Evolutionary conservation across 768 basidiomycete genomes (phyloP).

Genomic region (Mycena chlorophos): DNA sequence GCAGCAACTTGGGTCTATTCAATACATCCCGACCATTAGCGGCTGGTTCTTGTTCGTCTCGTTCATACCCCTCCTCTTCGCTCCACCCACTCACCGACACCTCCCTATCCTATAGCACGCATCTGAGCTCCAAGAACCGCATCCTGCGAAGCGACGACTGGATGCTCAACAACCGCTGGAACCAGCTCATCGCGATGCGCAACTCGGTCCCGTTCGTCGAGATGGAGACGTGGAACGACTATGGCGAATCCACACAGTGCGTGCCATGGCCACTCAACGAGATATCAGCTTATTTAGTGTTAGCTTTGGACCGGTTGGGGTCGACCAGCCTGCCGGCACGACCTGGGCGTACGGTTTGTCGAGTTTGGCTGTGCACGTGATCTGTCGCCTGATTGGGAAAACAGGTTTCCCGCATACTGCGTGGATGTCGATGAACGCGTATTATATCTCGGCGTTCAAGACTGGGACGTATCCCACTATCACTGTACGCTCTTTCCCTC

Average conservation of each 20-base stretch:
- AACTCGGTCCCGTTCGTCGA: conserved; percentile 57
- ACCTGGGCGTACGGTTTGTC: not conserved
- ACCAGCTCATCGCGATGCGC: conserved; percentile 61
- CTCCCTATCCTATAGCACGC: too few relatives aligned
- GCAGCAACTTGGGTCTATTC: conserved; percentile 41
- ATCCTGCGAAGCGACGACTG: conserved; percentile 67
- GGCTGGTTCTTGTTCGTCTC: conserved; percentile 47
- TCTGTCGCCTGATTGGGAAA: conserved; percentile 46
- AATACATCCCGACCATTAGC: conserved; percentile 48
- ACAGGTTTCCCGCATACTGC: conserved; percentile 47
- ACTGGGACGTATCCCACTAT: conserved; percentile 62
- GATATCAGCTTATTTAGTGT: not conserved
- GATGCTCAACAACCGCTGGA: conserved; percentile 70
- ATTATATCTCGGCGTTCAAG: conserved; percentile 69
- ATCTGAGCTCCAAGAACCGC: conserved; percentile 63
- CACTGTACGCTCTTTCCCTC: conserved; percentile 43
- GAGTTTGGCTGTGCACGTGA: not conserved
- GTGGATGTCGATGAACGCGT: conserved; percentile 63
- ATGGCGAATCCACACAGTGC: conserved; percentile 73
- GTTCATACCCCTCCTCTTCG: not conserved
- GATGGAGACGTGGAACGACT: conserved; percentile 79
- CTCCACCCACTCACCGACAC: too few relatives aligned
- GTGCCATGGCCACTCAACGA: not conserved
- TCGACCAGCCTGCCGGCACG: conserved; percentile 38
- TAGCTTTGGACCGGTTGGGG: conserved; percentile 61